Base-by-base conservation (phyloP, 768 basidiomycete species). In the Suillus weaverae region DNA sequence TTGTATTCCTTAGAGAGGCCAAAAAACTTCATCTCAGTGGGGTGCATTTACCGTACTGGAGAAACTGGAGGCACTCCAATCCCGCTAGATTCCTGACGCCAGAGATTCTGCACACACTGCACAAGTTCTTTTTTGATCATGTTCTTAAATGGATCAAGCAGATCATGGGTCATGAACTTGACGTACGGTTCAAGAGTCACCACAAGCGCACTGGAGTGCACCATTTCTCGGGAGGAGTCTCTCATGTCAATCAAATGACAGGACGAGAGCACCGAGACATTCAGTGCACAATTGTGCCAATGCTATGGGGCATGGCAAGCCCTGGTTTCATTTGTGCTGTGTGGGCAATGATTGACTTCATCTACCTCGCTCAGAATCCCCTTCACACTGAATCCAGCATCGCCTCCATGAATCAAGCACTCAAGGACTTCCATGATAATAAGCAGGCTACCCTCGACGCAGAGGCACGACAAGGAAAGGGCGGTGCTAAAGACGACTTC, bases 201-300 rank as follows among this genome's bases (percentile, higher is more conserved):
- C 79, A 80, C 33, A 74, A 73, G 9, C 72, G 71, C 61, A 71
- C 71, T 30, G 78, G 78, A 5, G 76, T 72, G 66, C 69, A 76
- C 50, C 79, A 80, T 44, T 81, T 80, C 63, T 66, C 70, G 16
- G 72, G 76, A 33, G 81, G 80, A 1, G 75, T 81, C 16, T 79
- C 78, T n/a, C 65, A 68, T 20, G 59, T 82, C 35, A 81, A 81
- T 56, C 80, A 82, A 66, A 75, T 79, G 6, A 80, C 81, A 20
- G 80, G 79, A 5, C 62, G 75, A 10, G 79, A 80, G 54, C 77
- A 81, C 60, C 65, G 75, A 1, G 74, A 82, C 35, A 70, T 81
- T 10, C 72, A 81, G 67, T 65, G 71, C 7, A 74, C 74, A 50
- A 64, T 82, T 13, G 61, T 83, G 30, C 33, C 71, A 6, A 65